Conservation (phyloP, 1,139 yeast genomes). For the Hemisphaericaspora xylofermentans region DNA sequence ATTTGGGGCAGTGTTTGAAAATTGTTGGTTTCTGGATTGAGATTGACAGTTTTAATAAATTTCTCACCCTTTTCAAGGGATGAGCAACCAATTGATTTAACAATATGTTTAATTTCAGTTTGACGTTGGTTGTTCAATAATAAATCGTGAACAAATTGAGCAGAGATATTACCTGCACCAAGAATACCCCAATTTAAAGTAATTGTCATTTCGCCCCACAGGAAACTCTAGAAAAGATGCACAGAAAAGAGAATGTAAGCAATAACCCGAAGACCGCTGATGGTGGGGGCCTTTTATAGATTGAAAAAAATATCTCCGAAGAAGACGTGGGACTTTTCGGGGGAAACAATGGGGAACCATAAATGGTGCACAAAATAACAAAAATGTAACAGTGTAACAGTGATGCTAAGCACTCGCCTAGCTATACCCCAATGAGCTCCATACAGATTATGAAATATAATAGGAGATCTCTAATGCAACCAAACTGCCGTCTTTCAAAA, state of each 20-base stretch:
- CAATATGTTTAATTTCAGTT: slow-evolving; percentile 24
- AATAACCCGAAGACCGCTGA: not conserved
- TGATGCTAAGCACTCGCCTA: too few species aligned
- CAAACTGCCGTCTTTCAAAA: too few species aligned
- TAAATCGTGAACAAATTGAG: slow-evolving; percentile 39
- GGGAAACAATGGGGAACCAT: not conserved
- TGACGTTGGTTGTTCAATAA: slow-evolving; percentile 26
- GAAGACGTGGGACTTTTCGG: not conserved
- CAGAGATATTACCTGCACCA: slow-evolving; percentile 48
- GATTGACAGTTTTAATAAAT: slow-evolving; percentile 20
- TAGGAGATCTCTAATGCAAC: too few species aligned
- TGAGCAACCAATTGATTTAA: slow-evolving; percentile 36
- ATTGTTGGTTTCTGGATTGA: slow-evolving; percentile 17
- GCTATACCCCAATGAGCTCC: not conserved
- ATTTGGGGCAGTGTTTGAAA: slow-evolving; percentile 21
- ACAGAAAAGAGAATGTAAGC: too few species aligned
- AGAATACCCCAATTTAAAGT: slow-evolving; percentile 41
- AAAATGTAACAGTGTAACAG: slow-evolving; percentile 4
- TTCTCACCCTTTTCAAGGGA: slow-evolving; percentile 25
- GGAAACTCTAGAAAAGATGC: not conserved
- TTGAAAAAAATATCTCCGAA: not conserved
- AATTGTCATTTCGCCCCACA: slow-evolving; percentile 20
- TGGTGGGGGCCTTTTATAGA: slow-evolving; percentile 1
- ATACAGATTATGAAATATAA: too few species aligned
- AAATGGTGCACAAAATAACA: not conserved